Evolutionary conservation across 352 stramenopile genomes (phyloP).

Genomic region (Phytophthora hibernalis): DNA sequence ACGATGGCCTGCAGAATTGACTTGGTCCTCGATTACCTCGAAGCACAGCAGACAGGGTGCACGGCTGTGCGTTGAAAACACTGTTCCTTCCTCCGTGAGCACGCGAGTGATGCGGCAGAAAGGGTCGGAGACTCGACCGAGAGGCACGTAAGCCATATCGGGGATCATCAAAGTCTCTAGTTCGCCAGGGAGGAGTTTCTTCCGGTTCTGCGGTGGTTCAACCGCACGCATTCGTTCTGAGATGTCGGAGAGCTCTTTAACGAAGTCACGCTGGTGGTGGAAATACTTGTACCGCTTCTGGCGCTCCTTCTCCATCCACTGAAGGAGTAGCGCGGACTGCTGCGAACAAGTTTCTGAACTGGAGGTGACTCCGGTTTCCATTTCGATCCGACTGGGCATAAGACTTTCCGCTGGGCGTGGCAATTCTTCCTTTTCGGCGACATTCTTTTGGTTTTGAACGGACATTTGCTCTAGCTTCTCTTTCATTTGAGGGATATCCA

Average conservation of each 20-base stretch:
- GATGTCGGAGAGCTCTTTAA: conserved; percentile 72
- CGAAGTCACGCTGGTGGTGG: conserved; percentile 80
- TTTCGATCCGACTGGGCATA: not conserved
- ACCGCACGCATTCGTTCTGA: conserved; percentile 76
- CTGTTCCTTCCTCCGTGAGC: conserved; percentile 72
- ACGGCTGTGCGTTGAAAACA: conserved; percentile 84
- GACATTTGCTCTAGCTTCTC: conserved; percentile 49
- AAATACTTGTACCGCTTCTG: conserved; percentile 86
- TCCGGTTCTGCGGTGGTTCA: conserved; percentile 68
- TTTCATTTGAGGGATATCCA: conserved; percentile 67
- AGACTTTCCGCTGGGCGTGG: conserved; percentile 15
- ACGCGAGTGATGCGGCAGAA: conserved; percentile 77
- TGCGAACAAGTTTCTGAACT: conserved; percentile 14
- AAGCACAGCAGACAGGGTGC: conserved; percentile 80
- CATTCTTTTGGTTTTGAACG: conserved; percentile 13
- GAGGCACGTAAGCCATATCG: conserved; percentile 79
- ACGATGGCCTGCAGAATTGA: conserved; percentile 64
- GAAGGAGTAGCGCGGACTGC: conserved; percentile 61
- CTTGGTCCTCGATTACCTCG: conserved; percentile 80
- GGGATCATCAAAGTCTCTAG: conserved; percentile 58
- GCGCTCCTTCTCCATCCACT: conserved; percentile 83
- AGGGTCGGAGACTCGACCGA: conserved; percentile 73
- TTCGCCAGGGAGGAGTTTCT: conserved; percentile 60
- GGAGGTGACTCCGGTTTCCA: not conserved
- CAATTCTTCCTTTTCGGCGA: conserved; percentile 9